These are phyloP conservation scores for Mortierella sp. DNA, from an alignment of 371 early-diverging fungal species.

Conservation along the genomic window DNA sequence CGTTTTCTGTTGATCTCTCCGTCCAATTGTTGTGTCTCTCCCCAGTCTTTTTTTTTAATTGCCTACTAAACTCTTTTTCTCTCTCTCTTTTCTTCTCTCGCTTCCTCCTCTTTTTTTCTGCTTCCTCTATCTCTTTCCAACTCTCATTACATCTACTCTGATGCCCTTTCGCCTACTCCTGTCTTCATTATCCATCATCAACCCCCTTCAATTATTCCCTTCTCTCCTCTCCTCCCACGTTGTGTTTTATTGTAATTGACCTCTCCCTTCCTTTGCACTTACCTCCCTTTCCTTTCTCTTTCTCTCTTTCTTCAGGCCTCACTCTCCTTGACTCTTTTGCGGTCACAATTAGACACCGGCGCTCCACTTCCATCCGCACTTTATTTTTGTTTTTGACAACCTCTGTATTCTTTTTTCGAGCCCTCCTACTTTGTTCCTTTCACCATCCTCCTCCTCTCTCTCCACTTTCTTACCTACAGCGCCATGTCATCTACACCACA, in stretches of 20 bases:
- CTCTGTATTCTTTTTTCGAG: neutral
- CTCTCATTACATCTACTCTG: neutral
- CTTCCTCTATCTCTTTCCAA: neutral
- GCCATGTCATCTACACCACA: slow-evolving; percentile 22
- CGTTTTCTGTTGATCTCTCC: slow-evolving; percentile 6
- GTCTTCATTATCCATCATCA: neutral
- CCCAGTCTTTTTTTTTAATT: neutral
- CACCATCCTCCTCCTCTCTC: neutral
- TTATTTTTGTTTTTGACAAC: neutral
- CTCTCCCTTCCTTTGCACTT: neutral
- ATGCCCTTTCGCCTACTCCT: slow-evolving; percentile 20
- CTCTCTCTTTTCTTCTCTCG: too few relatives aligned
- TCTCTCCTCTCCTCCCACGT: slow-evolving; percentile 2
- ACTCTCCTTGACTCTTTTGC: slow-evolving; percentile 10
- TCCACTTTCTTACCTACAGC: neutral
- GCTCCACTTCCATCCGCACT: neutral
- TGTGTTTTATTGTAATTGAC: slow-evolving; percentile 14
- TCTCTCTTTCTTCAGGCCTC: neutral
- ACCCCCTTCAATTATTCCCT: neutral
- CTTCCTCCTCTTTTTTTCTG: slow-evolving; percentile 4
- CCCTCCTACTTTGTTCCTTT: neutral
- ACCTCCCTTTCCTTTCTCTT: slow-evolving; percentile 1
- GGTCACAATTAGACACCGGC: neutral
- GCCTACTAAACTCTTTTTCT: neutral
- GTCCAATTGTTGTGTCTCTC: neutral